A percentile compares a stretch with the other conserved stretches of the same genome.
These are phyloP conservation scores for Neurospora sp. DNA, from an alignment of 2,329 filamentous ascomycete genomes.

Conservation along the genomic window DNA sequence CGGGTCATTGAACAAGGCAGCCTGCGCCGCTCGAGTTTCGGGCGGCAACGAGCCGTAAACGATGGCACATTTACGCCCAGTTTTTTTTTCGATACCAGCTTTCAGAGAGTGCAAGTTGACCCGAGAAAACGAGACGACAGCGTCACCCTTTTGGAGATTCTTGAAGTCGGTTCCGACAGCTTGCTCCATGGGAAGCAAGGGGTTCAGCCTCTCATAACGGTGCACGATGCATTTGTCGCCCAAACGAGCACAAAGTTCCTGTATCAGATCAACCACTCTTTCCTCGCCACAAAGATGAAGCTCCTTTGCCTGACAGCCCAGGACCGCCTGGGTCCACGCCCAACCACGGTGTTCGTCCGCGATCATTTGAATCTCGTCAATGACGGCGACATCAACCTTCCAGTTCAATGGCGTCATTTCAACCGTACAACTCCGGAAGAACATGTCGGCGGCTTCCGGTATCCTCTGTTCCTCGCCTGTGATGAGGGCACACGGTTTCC, in stretches of 20 bases:
- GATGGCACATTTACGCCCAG: slow-evolving; percentile 74
- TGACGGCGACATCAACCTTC: slow-evolving; percentile 77
- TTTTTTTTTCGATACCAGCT: slow-evolving; percentile 62
- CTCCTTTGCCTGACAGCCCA: slow-evolving; percentile 80
- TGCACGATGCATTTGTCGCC: slow-evolving; percentile 80
- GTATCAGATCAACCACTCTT: slow-evolving; percentile 68
- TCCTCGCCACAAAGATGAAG: slow-evolving; percentile 91
- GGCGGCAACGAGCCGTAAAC: slow-evolving; percentile 89
- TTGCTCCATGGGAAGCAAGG: slow-evolving; percentile 54
- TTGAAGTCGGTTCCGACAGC: slow-evolving; percentile 56
- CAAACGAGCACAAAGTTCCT: slow-evolving; percentile 64
- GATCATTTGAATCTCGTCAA: slow-evolving; percentile 99
- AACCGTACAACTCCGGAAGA: slow-evolving; percentile 80
- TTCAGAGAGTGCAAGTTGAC: slow-evolving; percentile 75
- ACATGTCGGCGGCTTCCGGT: slow-evolving; percentile 45
- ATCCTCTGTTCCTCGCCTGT: slow-evolving; percentile 85
- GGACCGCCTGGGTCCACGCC: slow-evolving; percentile 87
- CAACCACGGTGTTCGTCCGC: slow-evolving; percentile 69
- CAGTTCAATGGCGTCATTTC: slow-evolving; percentile 63
- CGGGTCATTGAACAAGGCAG: slow-evolving; percentile 86
- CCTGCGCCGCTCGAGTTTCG: slow-evolving; percentile 86
- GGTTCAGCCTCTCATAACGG: slow-evolving; percentile 73
- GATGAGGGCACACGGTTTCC: slow-evolving; percentile 66
- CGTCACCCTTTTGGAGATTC: slow-evolving; percentile 78
- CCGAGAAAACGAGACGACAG: slow-evolving; percentile 78